phyloP scores from a whole-genome alignment of 345 rosid species.

The Boechera stricta region DNA sequence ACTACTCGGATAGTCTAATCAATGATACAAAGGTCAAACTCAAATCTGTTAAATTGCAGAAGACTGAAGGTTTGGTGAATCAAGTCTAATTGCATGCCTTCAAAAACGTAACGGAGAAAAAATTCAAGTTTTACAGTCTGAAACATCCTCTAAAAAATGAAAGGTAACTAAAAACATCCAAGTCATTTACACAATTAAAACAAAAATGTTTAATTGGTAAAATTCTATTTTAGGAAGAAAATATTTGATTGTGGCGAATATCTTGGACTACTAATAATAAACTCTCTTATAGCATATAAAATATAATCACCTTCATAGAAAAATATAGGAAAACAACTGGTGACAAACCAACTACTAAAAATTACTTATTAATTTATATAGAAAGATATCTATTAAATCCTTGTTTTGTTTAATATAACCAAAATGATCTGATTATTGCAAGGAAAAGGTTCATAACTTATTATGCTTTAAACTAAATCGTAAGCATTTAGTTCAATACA shows the following conservation, averaged over 20 bases:
- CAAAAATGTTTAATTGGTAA: slow-evolving; percentile 1
- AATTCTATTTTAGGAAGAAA: background rate
- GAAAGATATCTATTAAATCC: background rate
- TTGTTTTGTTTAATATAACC: background rate
- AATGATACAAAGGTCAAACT: background rate
- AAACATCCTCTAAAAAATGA: background rate
- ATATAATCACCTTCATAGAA: background rate
- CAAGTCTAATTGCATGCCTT: background rate
- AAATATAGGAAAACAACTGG: background rate
- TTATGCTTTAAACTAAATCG: slow-evolving; percentile 2
- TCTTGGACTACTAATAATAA: slow-evolving; percentile 3
- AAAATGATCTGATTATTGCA: background rate
- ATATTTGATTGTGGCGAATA: background rate
- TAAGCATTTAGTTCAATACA: background rate
- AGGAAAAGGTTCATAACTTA: background rate
- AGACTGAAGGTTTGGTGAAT: background rate
- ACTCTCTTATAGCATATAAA: background rate
- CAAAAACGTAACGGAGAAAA: background rate
- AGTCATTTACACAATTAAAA: background rate
- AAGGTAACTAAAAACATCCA: background rate
- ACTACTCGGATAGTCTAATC: background rate
- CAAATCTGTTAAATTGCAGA: background rate
- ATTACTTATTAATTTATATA: background rate
- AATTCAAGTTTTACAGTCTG: background rate
- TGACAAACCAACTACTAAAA: background rate